Percentiles rank a stretch among this genome's conserved stretches.
Conservation (phyloP, 805 yeast genomes). For the Limtongia smithiae region DNA sequence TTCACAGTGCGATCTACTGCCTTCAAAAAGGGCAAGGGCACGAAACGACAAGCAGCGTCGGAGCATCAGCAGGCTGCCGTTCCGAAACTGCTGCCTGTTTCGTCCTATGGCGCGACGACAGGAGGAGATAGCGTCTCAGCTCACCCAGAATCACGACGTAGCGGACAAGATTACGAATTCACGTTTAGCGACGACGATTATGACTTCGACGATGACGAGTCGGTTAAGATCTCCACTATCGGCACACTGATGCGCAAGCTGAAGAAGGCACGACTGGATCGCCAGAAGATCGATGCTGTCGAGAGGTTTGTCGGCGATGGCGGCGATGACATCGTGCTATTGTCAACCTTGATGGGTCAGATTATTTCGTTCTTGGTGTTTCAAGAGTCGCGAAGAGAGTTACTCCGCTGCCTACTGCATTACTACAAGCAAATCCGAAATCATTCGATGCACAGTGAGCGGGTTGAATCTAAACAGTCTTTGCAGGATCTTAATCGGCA, state of each 20-base stretch:
- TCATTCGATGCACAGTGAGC: not conserved
- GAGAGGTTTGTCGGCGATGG: conserved; percentile 19
- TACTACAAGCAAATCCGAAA: conserved; percentile 18
- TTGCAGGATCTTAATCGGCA: not conserved
- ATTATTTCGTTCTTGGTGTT: conserved; percentile 17
- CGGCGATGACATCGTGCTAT: conserved; percentile 20
- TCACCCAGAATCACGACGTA: no score
- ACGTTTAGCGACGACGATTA: not conserved
- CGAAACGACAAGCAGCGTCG: not conserved
- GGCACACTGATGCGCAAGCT: conserved; percentile 13
- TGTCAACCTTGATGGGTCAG: conserved; percentile 20
- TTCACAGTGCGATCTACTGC: conserved; percentile 16
- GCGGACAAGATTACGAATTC: no score
- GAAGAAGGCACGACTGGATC: conserved; percentile 21
- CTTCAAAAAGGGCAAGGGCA: not conserved
- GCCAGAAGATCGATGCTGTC: conserved; percentile 25
- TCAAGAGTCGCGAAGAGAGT: conserved; percentile 27
- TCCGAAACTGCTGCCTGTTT: not conserved
- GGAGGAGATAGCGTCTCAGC: no score
- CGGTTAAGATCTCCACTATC: conserved; percentile 1
- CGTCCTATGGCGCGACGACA: no score
- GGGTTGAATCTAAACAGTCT: not conserved
- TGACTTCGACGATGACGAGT: not conserved
- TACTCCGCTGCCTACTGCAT: conserved; percentile 21
- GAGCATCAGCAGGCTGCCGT: not conserved